Evolutionary conservation across 768 basidiomycete species (phyloP).

Genomic region (Calocybe indica): DNA sequence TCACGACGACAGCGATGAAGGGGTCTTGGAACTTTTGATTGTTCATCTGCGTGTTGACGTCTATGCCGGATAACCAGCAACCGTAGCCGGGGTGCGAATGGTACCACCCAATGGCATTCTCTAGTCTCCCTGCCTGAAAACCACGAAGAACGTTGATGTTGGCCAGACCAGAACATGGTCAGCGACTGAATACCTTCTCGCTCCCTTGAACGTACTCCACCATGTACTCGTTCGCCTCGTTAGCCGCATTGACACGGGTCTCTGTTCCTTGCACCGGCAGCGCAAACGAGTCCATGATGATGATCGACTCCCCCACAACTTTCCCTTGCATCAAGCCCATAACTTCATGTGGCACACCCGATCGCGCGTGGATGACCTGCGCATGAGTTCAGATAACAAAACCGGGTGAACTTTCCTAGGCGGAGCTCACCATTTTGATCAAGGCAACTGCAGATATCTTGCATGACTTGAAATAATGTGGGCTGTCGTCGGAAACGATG

Average conservation of each 20-base stretch:
- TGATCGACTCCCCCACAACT: slow-evolving; percentile 69
- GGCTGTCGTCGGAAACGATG: slow-evolving; percentile 32
- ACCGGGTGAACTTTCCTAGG: slow-evolving; percentile 1
- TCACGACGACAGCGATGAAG: slow-evolving; percentile 92
- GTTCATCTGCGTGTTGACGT: slow-evolving; percentile 93
- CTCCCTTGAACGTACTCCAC: slow-evolving; percentile 84
- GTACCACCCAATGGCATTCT: slow-evolving; percentile 95
- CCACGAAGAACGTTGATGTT: slow-evolving; percentile 1
- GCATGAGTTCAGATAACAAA: neutral
- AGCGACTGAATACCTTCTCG: slow-evolving; percentile 52
- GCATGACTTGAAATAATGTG: slow-evolving; percentile 80
- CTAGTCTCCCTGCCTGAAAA: slow-evolving; percentile 69
- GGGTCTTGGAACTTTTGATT: slow-evolving; percentile 96
- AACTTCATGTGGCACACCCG: slow-evolving; percentile 96
- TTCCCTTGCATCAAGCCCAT: slow-evolving; percentile 99
- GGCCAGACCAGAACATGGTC: neutral
- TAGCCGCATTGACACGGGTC: slow-evolving; percentile 93
- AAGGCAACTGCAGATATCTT: slow-evolving; percentile 94
- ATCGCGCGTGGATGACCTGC: slow-evolving; percentile 96
- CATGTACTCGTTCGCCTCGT: slow-evolving; percentile 98
- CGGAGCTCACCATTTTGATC: slow-evolving; percentile 77
- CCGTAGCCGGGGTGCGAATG: slow-evolving; percentile 99
- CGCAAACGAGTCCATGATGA: slow-evolving; percentile 95
- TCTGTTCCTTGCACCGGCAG: slow-evolving; percentile 97
- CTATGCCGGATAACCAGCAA: slow-evolving; percentile 98